phyloP scores from a whole-genome alignment of 768 basidiomycete genomes.

The Serendipita vermifera region DNA sequence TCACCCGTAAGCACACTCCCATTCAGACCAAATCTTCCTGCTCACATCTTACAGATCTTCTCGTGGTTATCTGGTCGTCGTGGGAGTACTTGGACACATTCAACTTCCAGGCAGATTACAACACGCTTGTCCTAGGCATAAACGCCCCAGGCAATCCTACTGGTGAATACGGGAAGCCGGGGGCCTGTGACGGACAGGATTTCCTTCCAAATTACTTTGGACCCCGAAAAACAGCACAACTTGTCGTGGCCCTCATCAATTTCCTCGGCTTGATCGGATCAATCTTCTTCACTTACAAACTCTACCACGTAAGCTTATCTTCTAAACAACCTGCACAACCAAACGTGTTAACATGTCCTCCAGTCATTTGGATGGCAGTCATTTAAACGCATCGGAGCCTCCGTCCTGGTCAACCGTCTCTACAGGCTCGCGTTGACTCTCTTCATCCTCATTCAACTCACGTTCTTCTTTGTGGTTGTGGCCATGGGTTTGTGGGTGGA shows the following conservation, averaged over 20 bases:
- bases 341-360: neutral
- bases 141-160: constrained; percentile 31
- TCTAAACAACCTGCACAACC: no score
- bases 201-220: constrained; percentile 59
- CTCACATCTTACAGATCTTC: neutral
- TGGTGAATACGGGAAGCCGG: neutral
- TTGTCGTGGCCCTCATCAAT: constrained; percentile 53
- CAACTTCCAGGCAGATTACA: constrained; percentile 44
- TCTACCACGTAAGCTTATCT: constrained; percentile 44
- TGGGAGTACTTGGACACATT: constrained; percentile 35
- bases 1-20: neutral
- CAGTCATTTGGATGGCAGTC: constrained; percentile 77
- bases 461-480: constrained; percentile 60
- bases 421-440: constrained; percentile 53
- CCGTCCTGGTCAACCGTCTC: constrained; percentile 53
- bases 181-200: constrained; percentile 16
- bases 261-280: constrained; percentile 46
- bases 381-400: constrained; percentile 75
- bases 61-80: neutral
- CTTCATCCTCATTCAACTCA: constrained; percentile 63
- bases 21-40: neutral
- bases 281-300: constrained; percentile 53
- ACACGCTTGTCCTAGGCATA: constrained; percentile 45
- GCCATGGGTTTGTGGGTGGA: constrained; percentile 68
- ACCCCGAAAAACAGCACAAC: constrained; percentile 44